Conservation (phyloP, 495 filamentous ascomycete genomes). For the Neurospora cerealis region DNA sequence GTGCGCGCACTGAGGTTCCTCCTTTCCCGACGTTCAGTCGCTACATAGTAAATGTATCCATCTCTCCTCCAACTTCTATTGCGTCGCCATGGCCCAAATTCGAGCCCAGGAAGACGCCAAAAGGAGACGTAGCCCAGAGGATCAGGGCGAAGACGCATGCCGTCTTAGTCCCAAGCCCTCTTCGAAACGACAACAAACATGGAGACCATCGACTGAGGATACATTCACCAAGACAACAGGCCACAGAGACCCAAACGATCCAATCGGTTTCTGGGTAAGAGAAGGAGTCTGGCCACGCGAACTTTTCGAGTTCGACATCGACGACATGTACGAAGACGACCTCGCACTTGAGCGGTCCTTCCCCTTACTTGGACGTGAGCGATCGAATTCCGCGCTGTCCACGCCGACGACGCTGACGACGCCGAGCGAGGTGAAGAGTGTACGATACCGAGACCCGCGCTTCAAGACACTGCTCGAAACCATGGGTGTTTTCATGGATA, state of each 20-base stretch:
- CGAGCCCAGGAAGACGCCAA: background rate
- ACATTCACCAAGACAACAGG: background rate
- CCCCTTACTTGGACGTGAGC: no score
- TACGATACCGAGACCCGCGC: constrained; percentile 22
- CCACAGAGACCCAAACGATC: background rate
- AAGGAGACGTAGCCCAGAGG: background rate
- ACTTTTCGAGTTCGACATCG: background rate
- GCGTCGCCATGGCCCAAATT: background rate
- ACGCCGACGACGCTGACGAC: background rate
- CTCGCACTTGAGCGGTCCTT: no score
- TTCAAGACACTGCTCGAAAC: constrained; percentile 25
- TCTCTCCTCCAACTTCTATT: background rate
- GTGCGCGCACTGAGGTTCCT: background rate
- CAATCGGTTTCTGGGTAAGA: background rate
- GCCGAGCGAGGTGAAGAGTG: constrained; percentile 22
- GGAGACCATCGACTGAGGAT: background rate
- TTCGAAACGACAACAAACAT: background rate
- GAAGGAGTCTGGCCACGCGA: background rate
- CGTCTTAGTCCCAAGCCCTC: background rate
- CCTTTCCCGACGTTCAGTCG: background rate
- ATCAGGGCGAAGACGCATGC: background rate
- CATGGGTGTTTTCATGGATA: constrained; percentile 33
- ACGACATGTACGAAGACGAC: background rate
- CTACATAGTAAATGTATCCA: background rate
- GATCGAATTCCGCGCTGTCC: background rate